Conservation (phyloP, 371 early-diverging fungal species). For the Mortierella polycephala region DNA sequence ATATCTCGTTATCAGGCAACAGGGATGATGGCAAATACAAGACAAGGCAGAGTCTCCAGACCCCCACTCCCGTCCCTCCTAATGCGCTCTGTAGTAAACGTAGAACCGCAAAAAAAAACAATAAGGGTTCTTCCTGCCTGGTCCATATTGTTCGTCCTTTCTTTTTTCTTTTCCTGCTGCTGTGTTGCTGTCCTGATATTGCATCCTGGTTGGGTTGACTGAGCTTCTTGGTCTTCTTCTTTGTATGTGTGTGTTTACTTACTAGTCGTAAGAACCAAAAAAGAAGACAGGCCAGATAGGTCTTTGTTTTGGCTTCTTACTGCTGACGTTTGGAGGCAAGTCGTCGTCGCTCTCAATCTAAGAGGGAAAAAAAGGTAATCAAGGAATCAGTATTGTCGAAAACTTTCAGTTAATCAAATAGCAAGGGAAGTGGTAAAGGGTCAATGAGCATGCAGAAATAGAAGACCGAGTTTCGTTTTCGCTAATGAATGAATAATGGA, state of each 20-base stretch:
- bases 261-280: constrained; percentile 76
- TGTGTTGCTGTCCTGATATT: no score
- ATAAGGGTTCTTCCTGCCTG: no score
- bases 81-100: no score
- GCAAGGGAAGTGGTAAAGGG: not conserved
- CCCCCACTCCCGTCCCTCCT: no score
- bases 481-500: not conserved
- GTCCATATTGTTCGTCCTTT: no score
- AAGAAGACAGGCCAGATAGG: constrained; percentile 72
- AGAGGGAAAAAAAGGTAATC: no score
- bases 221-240: not conserved
- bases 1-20: no score
- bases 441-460: not conserved
- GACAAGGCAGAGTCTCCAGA: no score
- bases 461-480: constrained; percentile 5
- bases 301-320: constrained; percentile 62
- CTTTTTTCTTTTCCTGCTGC: no score
- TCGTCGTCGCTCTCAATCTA: constrained; percentile 66
- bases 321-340: constrained; percentile 62
- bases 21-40: no score
- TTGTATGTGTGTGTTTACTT: constrained; percentile 43
- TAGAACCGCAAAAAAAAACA: no score
- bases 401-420: not conserved
- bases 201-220: no score
- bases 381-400: not conserved